Evolutionary conservation across 2,329 filamentous ascomycete species (phyloP).

Genomic region (Ophiostoma ulmi): DNA sequence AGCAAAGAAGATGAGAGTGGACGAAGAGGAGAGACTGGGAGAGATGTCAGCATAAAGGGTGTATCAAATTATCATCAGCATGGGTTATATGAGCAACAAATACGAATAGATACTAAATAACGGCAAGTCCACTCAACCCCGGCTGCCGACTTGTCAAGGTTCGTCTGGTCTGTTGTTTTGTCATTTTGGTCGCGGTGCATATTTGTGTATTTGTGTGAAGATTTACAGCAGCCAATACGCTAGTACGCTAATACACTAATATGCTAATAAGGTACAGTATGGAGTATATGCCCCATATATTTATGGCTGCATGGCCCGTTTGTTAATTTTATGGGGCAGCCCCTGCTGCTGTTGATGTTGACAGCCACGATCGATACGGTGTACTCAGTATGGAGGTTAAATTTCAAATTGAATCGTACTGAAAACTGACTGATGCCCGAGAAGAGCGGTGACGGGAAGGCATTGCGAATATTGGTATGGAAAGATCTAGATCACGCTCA

Average conservation of each 20-base stretch:
- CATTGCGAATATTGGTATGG: background rate
- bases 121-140: background rate
- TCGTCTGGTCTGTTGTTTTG: background rate
- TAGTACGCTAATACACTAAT: background rate
- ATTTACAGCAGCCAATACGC: background rate
- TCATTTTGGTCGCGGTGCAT: constrained; percentile 10
- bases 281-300: background rate
- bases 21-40: background rate
- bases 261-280: background rate
- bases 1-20: background rate
- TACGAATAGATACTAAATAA: background rate
- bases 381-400: background rate
- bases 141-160: background rate
- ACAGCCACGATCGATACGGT: constrained; percentile 14
- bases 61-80: background rate
- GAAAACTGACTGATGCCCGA: background rate
- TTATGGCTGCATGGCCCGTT: background rate
- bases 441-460: background rate
- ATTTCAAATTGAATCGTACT: background rate
- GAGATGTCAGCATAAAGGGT: background rate
- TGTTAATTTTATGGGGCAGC: constrained; percentile 15
- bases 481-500: background rate
- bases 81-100: background rate
- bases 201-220: background rate
- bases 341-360: constrained; percentile 17